phyloP scores from a whole-genome alignment of 305 asterid genomes.

The Striga hermonthica region DNA sequence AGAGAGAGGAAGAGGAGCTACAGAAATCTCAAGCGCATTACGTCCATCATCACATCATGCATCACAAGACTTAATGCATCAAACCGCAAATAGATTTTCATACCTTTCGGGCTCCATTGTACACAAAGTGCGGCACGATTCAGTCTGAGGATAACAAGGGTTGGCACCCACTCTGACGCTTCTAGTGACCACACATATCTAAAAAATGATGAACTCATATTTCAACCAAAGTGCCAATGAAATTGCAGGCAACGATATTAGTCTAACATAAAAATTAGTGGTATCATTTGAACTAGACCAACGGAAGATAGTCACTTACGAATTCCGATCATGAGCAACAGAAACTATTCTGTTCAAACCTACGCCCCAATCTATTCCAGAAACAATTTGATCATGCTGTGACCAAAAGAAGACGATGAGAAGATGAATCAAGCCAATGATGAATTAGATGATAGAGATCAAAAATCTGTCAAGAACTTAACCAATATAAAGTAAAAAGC shows the following conservation, averaged over 20 bases:
- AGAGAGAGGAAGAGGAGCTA: too few species aligned
- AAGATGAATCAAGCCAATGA: slow-evolving; percentile 27
- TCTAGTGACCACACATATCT: slow-evolving; percentile 97
- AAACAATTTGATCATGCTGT: slow-evolving; percentile 99
- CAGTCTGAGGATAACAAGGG: slow-evolving; percentile 94
- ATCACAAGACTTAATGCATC: neutral
- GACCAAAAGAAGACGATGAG: slow-evolving; percentile 32
- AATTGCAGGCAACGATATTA: slow-evolving; percentile 19
- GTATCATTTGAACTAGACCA: slow-evolving; percentile 16
- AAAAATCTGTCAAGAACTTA: slow-evolving; percentile 20
- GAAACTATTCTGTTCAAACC: slow-evolving; percentile 83
- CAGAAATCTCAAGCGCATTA: too few species aligned
- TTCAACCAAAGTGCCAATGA: slow-evolving; percentile 19
- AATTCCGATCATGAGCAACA: slow-evolving; percentile 97
- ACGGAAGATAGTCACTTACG: slow-evolving; percentile 58
- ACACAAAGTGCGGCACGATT: slow-evolving; percentile 99
- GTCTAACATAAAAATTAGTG: too few species aligned
- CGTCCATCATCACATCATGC: neutral
- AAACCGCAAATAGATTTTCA: slow-evolving; percentile 8
- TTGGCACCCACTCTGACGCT: slow-evolving; percentile 81
- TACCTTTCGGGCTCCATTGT: slow-evolving; percentile 99
- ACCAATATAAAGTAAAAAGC: slow-evolving; percentile 16
- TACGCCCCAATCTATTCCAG: slow-evolving; percentile 90
- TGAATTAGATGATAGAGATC: slow-evolving; percentile 21
- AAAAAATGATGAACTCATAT: slow-evolving; percentile 24